Conservation (phyloP, 805 yeast species). For the Saturnispora serradocipensis region DNA sequence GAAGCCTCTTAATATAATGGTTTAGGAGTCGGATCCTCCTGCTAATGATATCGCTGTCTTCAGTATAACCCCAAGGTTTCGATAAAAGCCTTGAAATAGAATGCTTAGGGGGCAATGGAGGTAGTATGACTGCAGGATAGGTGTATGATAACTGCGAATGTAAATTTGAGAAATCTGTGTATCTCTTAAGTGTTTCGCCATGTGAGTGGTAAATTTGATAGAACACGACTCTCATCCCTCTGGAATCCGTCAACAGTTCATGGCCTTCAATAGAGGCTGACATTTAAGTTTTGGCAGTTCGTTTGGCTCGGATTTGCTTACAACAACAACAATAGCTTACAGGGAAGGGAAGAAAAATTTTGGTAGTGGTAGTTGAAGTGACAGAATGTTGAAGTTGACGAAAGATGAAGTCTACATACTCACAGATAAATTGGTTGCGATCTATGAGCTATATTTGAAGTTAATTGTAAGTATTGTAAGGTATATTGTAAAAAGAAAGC, state of each 20-base stretch:
- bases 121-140: constrained; percentile 80
- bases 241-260: constrained; percentile 20
- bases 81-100: constrained; percentile 31
- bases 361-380: background rate
- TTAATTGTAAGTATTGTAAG: background rate
- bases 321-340: background rate
- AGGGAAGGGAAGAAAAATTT: background rate
- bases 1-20: constrained; percentile 34
- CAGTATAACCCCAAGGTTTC: constrained; percentile 26
- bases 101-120: constrained; percentile 92
- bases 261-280: constrained; percentile 11
- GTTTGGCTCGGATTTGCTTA: background rate
- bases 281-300: background rate
- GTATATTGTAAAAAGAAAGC: background rate
- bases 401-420: no score
- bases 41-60: constrained; percentile 31
- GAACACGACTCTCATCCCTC: constrained; percentile 25
- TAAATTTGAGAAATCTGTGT: constrained; percentile 84
- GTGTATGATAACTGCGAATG: constrained; percentile 59
- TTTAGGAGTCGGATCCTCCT: constrained; percentile 39
- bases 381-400: no score
- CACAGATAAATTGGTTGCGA: no score
- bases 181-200: constrained; percentile 51
- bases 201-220: constrained; percentile 20
- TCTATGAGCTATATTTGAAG: no score